A percentile compares a stretch with the other conserved stretches of the same genome.
These are phyloP conservation scores for Allium cepa DNA, from an alignment of 106 monocot species.

Conservation along the genomic window DNA sequence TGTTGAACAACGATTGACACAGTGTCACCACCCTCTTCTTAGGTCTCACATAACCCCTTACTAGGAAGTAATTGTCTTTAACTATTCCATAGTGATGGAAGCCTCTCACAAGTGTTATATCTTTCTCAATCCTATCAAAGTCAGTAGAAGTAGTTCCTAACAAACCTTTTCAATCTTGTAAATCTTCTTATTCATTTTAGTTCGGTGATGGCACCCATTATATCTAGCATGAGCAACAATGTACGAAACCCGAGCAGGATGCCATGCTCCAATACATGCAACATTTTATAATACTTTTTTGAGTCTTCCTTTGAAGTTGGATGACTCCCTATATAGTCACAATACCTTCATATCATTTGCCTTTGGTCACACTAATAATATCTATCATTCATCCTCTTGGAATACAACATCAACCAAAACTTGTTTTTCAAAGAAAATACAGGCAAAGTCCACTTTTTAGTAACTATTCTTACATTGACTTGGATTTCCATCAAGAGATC, in stretches of 20 bases:
- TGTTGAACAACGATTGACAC: constrained; percentile 53
- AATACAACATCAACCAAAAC: constrained; percentile 39
- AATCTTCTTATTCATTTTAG: constrained; percentile 66
- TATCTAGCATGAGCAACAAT: constrained; percentile 57
- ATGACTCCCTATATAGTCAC: constrained; percentile 74
- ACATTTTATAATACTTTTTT: constrained; percentile 48
- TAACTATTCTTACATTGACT: too few species aligned
- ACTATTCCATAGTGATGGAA: constrained; percentile 63
- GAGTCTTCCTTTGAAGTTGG: constrained; percentile 61
- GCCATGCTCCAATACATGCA: constrained; percentile 76
- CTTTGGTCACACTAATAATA: constrained; percentile 57
- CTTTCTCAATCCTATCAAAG: constrained; percentile 62
- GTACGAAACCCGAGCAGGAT: constrained; percentile 59
- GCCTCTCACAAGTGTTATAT: constrained; percentile 58
- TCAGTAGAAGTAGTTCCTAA: constrained; percentile 38
- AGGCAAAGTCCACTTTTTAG: too few species aligned
- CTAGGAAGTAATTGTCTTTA: constrained; percentile 47
- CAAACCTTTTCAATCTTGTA: constrained; percentile 49
- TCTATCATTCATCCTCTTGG: constrained; percentile 65
- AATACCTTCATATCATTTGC: constrained; percentile 63
- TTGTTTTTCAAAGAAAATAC: constrained; percentile 61
- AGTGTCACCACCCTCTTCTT: constrained; percentile 63
- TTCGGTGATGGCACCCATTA: constrained; percentile 65
- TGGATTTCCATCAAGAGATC: constrained; percentile 65
- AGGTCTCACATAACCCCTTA: constrained; percentile 57